These are phyloP conservation scores for Deakozyma indianensis DNA, from an alignment of 805 yeast genomes.

Conservation along the genomic window DNA sequence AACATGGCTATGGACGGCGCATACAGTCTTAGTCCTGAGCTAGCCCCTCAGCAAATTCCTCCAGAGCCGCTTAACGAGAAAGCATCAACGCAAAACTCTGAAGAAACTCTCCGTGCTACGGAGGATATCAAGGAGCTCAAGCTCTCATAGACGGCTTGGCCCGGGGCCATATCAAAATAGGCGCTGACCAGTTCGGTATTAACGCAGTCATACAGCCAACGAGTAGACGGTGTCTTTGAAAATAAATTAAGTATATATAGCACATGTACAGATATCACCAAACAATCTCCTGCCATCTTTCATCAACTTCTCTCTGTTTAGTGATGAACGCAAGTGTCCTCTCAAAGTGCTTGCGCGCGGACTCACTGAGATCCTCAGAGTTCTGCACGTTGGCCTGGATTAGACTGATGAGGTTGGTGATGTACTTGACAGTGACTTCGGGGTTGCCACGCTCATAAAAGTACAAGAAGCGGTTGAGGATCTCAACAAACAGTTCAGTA, in stretches of 20 bases:
- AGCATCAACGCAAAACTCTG: background rate
- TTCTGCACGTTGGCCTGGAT: constrained; percentile 30
- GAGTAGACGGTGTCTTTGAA: too few relatives aligned
- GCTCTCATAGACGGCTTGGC: background rate
- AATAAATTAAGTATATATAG: background rate
- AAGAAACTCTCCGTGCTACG: background rate
- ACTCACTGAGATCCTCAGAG: constrained; percentile 19
- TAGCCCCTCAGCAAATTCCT: background rate
- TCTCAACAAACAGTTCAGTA: constrained; percentile 76
- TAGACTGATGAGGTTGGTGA: constrained; percentile 76
- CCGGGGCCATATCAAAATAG: background rate
- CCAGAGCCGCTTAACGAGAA: background rate
- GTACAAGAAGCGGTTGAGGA: constrained; percentile 71
- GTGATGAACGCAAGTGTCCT: constrained; percentile 60
- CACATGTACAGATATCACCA: background rate
- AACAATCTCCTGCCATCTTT: constrained; percentile 26
- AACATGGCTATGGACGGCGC: constrained; percentile 20
- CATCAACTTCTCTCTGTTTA: constrained; percentile 56
- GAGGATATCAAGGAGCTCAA: background rate
- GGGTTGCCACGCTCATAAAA: constrained; percentile 72
- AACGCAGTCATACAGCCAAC: too few relatives aligned
- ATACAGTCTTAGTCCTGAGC: constrained; percentile 17
- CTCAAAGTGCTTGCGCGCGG: constrained; percentile 42
- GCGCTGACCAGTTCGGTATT: too few relatives aligned
- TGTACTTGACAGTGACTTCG: constrained; percentile 53